phyloP scores from a whole-genome alignment of 495 filamentous ascomycete genomes.

The Aspergillus kassunensis region DNA sequence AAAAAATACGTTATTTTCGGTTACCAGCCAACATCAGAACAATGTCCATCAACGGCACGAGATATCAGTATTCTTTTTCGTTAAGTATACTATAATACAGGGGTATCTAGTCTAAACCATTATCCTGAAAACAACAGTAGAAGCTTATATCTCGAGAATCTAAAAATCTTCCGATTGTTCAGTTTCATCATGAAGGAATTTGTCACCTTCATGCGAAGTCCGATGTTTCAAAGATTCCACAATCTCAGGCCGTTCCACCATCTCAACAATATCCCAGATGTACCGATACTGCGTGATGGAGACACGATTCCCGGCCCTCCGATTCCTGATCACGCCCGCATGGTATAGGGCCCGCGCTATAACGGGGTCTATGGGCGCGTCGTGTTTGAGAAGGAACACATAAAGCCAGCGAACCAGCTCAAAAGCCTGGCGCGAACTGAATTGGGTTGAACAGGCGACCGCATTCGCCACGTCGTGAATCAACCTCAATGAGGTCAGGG shows the following conservation, averaged over 20 bases:
- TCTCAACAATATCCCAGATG: constrained; percentile 32
- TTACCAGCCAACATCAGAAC: no score
- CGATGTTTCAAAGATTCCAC: constrained; percentile 21
- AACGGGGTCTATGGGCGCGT: constrained; percentile 35
- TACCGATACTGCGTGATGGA: constrained; percentile 29
- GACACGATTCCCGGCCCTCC: constrained; percentile 27
- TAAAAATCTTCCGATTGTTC: no score
- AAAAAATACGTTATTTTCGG: not conserved
- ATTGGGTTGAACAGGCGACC: constrained; percentile 27
- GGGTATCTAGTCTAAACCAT: no score
- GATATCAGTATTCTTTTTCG: no score
- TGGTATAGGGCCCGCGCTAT: constrained; percentile 45
- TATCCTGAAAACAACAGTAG: no score
- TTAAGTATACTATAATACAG: no score
- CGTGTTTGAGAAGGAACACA: constrained; percentile 30
- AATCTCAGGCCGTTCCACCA: constrained; percentile 34
- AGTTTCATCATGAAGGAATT: no score
- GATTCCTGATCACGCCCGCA: constrained; percentile 41
- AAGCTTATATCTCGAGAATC: no score
- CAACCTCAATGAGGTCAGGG: constrained; percentile 33
- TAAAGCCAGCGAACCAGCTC: constrained; percentile 40
- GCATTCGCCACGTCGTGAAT: constrained; percentile 38
- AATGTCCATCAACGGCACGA: no score
- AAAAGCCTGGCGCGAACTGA: constrained; percentile 36
- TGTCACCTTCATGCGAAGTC: not conserved